Base-by-base conservation (phyloP, 164 flowering plant genomes). In the Akebia trifoliata region DNA sequence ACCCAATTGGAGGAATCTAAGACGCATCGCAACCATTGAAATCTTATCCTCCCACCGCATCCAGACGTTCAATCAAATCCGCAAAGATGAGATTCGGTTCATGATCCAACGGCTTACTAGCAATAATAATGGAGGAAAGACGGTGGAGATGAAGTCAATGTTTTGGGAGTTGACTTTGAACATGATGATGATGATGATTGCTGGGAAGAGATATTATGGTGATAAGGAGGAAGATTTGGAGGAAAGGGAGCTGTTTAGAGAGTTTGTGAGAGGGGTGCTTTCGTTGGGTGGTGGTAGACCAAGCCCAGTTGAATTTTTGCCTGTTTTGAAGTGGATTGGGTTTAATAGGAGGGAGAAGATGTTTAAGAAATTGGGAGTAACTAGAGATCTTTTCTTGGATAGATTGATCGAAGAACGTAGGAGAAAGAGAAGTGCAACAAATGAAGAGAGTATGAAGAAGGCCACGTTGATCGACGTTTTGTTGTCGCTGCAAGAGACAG, bases 161-260 rank as follows among this genome's bases (percentile, higher is more conserved):
- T 30, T 73, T 44, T 56, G 50, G 7, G 71, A 65, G 53, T 11
- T 72, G 48, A 57, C 52, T 28, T 28, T 64, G 28, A 76, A 72
- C 29, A 25, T 67, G 1, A 47, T 76, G 54, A 65, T 60, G 72
- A 52, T 55, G 53, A 70, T 68, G 75, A 70, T 73, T 8, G 71
- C 68, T 1, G 80, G 80, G 31, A 76, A 68, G 40, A 35, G 72
- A 25, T 68, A 65, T 42, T 72, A 51, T 20, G 79, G 66, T 0
- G 72, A 64, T 8, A 31, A 20, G 3, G 57, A 11, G 36, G 54
- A 24, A 10, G 44, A 57, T 6, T 9, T 34, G 8, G 72, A 42
- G 32, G 71, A 72, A 18, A 60, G 45, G 2, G 25, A 10, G 29
- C 21, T 24, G 43, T 72, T 66, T 49, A 39, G 42, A 26, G 62